Conservation (phyloP, 768 basidiomycete species). For the Paxillus ammoniavirescens region DNA sequence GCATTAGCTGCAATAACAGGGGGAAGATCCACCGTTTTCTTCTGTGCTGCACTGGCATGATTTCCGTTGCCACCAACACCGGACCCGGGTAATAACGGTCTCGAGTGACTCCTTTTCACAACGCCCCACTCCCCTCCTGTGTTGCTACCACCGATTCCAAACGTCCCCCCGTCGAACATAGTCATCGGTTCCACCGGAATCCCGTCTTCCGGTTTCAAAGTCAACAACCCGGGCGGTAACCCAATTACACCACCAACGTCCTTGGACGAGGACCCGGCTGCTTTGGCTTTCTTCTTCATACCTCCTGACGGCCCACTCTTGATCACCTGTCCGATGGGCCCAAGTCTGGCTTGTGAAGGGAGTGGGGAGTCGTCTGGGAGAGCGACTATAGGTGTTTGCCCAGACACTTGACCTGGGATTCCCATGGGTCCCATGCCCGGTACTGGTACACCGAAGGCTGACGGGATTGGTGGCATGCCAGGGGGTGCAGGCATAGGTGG, state of each 20-base stretch:
- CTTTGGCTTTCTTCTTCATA: conserved; percentile 61
- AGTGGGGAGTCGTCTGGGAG: conserved; percentile 67
- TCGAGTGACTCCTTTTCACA: conserved; percentile 7
- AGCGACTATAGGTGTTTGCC: conserved; percentile 27
- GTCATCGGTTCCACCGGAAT: conserved; percentile 17
- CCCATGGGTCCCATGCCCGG: neutral
- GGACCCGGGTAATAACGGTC: conserved; percentile 2
- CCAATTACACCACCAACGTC: conserved; percentile 21
- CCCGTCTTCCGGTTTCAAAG: conserved; percentile 17
- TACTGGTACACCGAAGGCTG: conserved; percentile 4
- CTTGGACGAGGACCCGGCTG: conserved; percentile 21
- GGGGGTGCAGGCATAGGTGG: conserved; percentile 21
- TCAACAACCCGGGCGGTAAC: conserved; percentile 16
- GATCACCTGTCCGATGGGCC: conserved; percentile 75
- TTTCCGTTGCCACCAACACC: conserved; percentile 12
- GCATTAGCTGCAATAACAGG: conserved; percentile 37
- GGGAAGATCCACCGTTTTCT: conserved; percentile 30
- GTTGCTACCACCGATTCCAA: conserved; percentile 1
- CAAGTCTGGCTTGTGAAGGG: conserved; percentile 64
- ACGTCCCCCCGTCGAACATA: conserved; percentile 13
- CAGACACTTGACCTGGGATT: neutral
- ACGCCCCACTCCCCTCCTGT: conserved; percentile 30
- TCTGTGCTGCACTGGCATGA: conserved; percentile 17
- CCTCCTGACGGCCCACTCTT: conserved; percentile 44
- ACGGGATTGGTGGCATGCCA: conserved; percentile 17